Base-by-base conservation (phyloP, 2,329 filamentous ascomycete genomes). In the Hypomyces rosellus region DNA sequence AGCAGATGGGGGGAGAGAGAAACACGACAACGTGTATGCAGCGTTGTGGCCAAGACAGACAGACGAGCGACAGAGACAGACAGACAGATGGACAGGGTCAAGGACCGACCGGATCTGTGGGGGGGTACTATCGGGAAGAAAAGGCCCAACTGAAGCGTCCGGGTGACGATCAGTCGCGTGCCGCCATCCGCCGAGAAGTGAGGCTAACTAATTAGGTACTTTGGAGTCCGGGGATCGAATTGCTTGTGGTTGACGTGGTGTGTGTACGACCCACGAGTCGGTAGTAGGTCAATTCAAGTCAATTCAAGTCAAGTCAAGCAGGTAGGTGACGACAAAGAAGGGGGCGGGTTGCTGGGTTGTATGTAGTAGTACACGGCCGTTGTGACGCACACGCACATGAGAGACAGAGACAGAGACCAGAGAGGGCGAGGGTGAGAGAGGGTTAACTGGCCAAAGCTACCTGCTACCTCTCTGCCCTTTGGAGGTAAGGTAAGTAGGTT, bases 151-250 rank as follows among this genome's bases (percentile, higher is more conserved):
- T 39, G 38, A 37, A 40, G n/a, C 36, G 49, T 40, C 41, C 48
- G 45, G 22, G 20, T 20, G 39, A 36, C 34, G 45, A 42, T 52
- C 50, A 48, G 50, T 52, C 50, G 50, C 50, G 50, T 52, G 50
- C 50, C 46, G 50, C 43, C 43, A 45, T 44, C 45, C 50, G 40
- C 34, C 42, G 25, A 30, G 18, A 30, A 30, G 25, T 20, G 30
- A 41, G 40, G 14, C 22, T 14, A 12, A 38, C 25, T n/a, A 41
- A 41, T 30, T 30, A 30, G 25, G 25, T 30, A 30, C 25, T 11
- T 30, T 30, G 25, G 8, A 30, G 25, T 30, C 25, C 25, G 8
- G 25, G 25, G 25, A 30, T 30, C 25, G 25, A 30, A 30, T 30
- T 40, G 37, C 22, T 40, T 45, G 34, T 38, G 36, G 16, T 5